These are phyloP conservation scores for Lactarius tabidus DNA, from an alignment of 768 basidiomycete genomes.

Conservation along the genomic window DNA sequence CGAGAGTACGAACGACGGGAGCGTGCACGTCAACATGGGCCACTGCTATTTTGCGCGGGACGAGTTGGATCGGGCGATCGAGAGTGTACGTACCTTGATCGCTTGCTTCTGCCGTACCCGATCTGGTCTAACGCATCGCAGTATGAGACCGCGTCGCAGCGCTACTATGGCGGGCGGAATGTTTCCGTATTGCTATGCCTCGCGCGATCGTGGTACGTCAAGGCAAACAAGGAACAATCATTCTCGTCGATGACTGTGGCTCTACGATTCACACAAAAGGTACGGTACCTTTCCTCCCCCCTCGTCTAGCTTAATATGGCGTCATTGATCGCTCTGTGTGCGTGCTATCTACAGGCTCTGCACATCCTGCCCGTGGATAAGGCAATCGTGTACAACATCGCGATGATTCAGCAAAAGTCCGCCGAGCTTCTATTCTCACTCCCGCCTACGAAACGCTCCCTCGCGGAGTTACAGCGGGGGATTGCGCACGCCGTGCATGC, in stretches of 20 bases:
- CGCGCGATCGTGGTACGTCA: conserved; percentile 91
- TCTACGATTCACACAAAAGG: conserved; percentile 76
- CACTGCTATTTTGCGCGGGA: conserved; percentile 92
- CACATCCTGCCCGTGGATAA: conserved; percentile 86
- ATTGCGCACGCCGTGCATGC: conserved; percentile 81
- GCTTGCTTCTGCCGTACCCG: background rate
- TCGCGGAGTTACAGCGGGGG: conserved; percentile 73
- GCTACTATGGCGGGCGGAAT: conserved; percentile 71
- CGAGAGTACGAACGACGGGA: conserved; percentile 77
- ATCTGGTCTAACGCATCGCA: conserved; percentile 32
- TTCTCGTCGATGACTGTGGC: conserved; percentile 81
- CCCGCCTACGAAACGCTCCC: conserved; percentile 67
- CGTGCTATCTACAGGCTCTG: conserved; percentile 54
- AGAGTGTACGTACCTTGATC: conserved; percentile 60
- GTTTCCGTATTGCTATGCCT: conserved; percentile 77
- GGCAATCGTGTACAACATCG: conserved; percentile 89
- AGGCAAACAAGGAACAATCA: conserved; percentile 86
- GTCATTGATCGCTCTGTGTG: conserved; percentile 32
- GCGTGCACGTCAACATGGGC: conserved; percentile 93
- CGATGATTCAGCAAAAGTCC: conserved; percentile 97
- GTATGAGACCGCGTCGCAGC: conserved; percentile 89
- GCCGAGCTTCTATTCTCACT: conserved; percentile 84
- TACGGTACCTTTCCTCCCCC: conserved; percentile 31
- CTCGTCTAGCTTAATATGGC: conserved; percentile 33
- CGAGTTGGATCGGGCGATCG: conserved; percentile 93